These are phyloP conservation scores for Pyricularia pennisetigena DNA, from an alignment of 2,329 filamentous ascomycete genomes.

Conservation along the genomic window DNA sequence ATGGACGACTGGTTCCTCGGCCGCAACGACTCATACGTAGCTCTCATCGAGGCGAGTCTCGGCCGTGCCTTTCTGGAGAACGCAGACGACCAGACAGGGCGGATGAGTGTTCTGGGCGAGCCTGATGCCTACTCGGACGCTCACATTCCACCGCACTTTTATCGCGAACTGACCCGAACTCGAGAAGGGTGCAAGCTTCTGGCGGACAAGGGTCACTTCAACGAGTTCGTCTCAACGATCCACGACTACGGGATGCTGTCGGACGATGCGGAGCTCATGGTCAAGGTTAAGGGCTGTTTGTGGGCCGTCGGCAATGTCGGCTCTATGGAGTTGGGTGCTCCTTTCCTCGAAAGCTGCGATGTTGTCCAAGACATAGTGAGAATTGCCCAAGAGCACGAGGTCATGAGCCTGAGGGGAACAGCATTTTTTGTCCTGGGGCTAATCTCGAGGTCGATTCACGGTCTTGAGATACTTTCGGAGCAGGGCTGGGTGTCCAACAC, in stretches of 20 bases:
- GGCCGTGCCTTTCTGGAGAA: conserved; percentile 52
- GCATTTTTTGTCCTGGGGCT: conserved; percentile 93
- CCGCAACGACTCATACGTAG: conserved; percentile 92
- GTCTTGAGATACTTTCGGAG: conserved; percentile 81
- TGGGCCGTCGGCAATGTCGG: conserved; percentile 98
- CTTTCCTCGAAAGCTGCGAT: conserved; percentile 83
- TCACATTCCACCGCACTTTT: conserved; percentile 92
- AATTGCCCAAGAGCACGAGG: conserved; percentile 79
- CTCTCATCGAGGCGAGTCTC: conserved; percentile 91
- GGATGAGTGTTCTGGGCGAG: conserved; percentile 48
- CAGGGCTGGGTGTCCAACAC: conserved; percentile 90
- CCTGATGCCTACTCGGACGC: conserved; percentile 43
- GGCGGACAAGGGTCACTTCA: conserved; percentile 89
- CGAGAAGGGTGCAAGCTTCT: conserved; percentile 85
- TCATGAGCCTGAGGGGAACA: conserved; percentile 89
- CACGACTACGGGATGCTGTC: conserved; percentile 77
- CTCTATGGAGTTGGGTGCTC: conserved; percentile 93
- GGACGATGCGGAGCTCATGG: conserved; percentile 74
- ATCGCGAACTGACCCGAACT: conserved; percentile 86
- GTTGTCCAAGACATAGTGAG: conserved; percentile 79
- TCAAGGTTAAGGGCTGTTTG: conserved; percentile 91
- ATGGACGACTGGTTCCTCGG: conserved; percentile 99
- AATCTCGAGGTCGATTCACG: conserved; percentile 85
- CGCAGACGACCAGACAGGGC: conserved; percentile 42
- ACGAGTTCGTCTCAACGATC: conserved; percentile 84